phyloP scores from a whole-genome alignment of 2,329 filamentous ascomycete genomes.

The Phoma sp. region DNA sequence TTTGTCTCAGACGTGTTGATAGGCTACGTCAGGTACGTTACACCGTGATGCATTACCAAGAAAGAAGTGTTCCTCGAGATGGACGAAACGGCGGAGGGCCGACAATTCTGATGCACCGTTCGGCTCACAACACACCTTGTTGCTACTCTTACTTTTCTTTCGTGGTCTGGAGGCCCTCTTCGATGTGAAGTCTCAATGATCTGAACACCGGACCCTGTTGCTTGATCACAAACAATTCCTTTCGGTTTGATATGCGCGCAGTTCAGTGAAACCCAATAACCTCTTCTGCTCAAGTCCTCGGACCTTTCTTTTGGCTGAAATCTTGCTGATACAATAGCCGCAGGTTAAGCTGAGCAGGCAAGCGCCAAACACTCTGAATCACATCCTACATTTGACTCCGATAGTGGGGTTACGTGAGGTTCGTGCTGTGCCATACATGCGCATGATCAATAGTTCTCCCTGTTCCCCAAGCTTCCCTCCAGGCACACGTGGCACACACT shows the following conservation, averaged over 20 bases:
- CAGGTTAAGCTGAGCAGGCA: neutral
- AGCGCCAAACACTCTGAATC: neutral
- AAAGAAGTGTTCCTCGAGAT: neutral
- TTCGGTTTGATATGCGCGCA: too few species aligned
- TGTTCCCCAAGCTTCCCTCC: neutral
- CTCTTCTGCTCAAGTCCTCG: neutral
- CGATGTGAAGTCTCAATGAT: too few species aligned
- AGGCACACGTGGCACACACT: neutral
- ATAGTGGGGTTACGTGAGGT: neutral
- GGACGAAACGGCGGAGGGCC: conserved; percentile 2
- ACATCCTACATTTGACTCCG: neutral
- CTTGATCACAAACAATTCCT: too few species aligned
- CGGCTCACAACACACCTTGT: neutral
- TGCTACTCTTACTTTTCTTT: neutral
- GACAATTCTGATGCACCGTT: neutral
- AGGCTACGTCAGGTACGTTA: conserved; percentile 8
- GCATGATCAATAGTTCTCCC: neutral
- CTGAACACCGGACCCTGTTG: too few species aligned
- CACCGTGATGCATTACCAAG: neutral
- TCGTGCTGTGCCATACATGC: neutral
- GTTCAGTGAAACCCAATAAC: neutral
- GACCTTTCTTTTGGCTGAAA: neutral
- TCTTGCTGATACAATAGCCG: neutral
- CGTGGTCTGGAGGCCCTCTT: neutral
- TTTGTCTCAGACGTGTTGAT: neutral